Conservation (phyloP, 768 basidiomycete genomes). For the Trametes maxima region DNA sequence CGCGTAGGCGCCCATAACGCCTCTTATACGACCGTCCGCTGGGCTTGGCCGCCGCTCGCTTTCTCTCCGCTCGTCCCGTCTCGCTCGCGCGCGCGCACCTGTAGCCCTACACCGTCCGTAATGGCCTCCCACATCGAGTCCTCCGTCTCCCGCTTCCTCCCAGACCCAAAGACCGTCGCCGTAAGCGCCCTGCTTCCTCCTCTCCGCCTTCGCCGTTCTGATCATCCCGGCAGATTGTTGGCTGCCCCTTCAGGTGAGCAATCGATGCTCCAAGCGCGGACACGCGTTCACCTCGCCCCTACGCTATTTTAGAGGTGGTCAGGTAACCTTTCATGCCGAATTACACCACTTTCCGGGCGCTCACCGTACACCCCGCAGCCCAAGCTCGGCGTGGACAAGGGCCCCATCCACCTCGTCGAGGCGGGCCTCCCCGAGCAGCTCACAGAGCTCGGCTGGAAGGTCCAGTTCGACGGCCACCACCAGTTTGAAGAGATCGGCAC, state of each 20-base stretch:
- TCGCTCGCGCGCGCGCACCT: neutral
- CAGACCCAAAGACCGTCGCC: conserved; percentile 74
- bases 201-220: conserved; percentile 1
- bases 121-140: conserved; percentile 23
- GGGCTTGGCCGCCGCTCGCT: neutral
- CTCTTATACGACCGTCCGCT: conserved; percentile 6
- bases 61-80: neutral
- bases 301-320: conserved; percentile 54
- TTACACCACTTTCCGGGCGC: conserved; percentile 15
- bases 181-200: conserved; percentile 47
- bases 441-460: conserved; percentile 80
- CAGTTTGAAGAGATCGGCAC: conserved; percentile 78
- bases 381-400: conserved; percentile 80
- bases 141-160: conserved; percentile 47
- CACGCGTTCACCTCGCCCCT: conserved; percentile 12
- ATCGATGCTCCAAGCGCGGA: conserved; percentile 3
- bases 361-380: conserved; percentile 47
- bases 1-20: conserved; percentile 12
- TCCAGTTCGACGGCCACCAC: conserved; percentile 88
- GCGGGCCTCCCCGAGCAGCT: conserved; percentile 84
- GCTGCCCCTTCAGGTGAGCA: conserved; percentile 91
- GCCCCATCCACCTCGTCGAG: conserved; percentile 86
- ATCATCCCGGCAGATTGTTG: conserved; percentile 66
- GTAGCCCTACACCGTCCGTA: neutral
- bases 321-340: conserved; percentile 44